These are phyloP conservation scores for Fusarium sp. DNA, from an alignment of 2,329 filamentous ascomycete genomes.

Conservation along the genomic window DNA sequence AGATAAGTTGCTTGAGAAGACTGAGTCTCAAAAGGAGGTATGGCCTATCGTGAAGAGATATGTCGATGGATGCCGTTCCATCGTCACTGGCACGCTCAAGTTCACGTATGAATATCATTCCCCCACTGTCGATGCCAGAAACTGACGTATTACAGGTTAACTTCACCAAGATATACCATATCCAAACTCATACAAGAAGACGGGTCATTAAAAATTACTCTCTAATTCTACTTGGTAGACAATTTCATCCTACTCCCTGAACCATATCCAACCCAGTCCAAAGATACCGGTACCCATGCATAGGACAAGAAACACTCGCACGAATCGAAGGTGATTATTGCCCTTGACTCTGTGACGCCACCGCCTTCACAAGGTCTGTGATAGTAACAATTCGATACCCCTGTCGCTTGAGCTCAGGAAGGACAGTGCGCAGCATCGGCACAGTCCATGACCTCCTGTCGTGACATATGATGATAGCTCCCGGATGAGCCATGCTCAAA, in stretches of 20 bases:
- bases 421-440: slow-evolving; percentile 78
- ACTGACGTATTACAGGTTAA: slow-evolving; percentile 39
- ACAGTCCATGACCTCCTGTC: slow-evolving; percentile 85
- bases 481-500: slow-evolving; percentile 80
- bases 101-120: slow-evolving; percentile 46
- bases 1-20: slow-evolving; percentile 14
- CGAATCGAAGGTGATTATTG: slow-evolving; percentile 10
- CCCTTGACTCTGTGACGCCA: slow-evolving; percentile 42
- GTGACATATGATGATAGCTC: slow-evolving; percentile 86
- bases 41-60: slow-evolving; percentile 35
- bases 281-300: neutral
- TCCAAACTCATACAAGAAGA: slow-evolving; percentile 46
- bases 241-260: neutral
- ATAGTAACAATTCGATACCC: slow-evolving; percentile 80
- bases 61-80: slow-evolving; percentile 46
- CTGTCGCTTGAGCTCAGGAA: slow-evolving; percentile 75
- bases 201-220: slow-evolving; percentile 48
- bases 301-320: neutral
- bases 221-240: slow-evolving; percentile 31
- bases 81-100: slow-evolving; percentile 48
- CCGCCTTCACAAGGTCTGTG: slow-evolving; percentile 68
- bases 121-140: neutral
- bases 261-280: neutral
- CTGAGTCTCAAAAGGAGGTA: slow-evolving; percentile 15
- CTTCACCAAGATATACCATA: slow-evolving; percentile 49